Evolutionary conservation across 805 yeast genomes (phyloP), one percentile per base, ranked within the genome.

Genomic region (Schwanniomyces occidentalis): DNA sequence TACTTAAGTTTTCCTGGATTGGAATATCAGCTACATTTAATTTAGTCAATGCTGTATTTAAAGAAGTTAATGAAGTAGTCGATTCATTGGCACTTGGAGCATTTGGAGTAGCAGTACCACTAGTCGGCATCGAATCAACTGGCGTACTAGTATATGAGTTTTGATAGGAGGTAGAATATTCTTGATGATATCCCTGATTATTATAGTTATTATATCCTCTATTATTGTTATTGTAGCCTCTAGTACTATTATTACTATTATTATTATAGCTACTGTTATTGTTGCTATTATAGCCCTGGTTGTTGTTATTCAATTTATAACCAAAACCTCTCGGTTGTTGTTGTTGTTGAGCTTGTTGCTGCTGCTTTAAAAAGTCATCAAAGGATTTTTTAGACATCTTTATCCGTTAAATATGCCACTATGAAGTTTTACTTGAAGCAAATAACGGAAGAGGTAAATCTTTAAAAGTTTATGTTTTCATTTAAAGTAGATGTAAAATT

Each of bases 21-120:
- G 96, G 95, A 7, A 85, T 65, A 25, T 78, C 50, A 13, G 73
- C 75, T 34, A 86, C 62, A 24, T 61, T 60, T 42, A 68, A 51
- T 44, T 82, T 82, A 35, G 73, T 74, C 55, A 89, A 69, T 3
- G 93, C 85, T 24, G 82, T 75, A 47, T 78, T 76, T 40, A 89
- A 68, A 5, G 90, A 82, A 8, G 87, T 65, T 48, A 90, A 69
- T 2, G 95, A 84, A 4, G 86, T 72, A 7, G 89, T 76, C 5
- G 91, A 80, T n/a, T 63, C 61, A 16, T 56, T 58, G 6, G 65
- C 58, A 30, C 54, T 56, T 7, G 63, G 62, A 10, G 56, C 47
- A 20, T 52, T 55, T 16, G 68, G 64, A 16, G 65, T 63, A 13
- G 55, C 52, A 20, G 51, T 41, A 13, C 73, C 73, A 39, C 69